These are phyloP conservation scores for Zygoascus biomembranicola DNA, from an alignment of 805 yeast genomes.

Conservation along the genomic window DNA sequence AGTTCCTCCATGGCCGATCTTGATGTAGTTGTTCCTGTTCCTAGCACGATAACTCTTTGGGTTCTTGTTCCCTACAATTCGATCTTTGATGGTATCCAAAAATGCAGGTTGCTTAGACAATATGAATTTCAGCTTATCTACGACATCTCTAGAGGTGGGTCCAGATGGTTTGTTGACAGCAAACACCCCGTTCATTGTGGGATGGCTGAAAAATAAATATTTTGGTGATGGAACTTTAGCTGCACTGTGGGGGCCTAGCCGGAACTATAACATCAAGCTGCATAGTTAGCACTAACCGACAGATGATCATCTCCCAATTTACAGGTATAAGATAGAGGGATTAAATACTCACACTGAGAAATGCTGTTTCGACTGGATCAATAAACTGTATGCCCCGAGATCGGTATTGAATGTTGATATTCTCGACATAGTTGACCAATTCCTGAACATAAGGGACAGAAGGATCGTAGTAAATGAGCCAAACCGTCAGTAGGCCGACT, in stretches of 20 bases:
- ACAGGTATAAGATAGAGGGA: too few species aligned
- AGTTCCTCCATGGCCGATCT: slow-evolving; percentile 98
- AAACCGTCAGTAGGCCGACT: slow-evolving; percentile 34
- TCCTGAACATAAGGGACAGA: slow-evolving; percentile 16
- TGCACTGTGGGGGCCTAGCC: not conserved
- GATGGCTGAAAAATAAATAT: not conserved
- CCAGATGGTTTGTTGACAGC: slow-evolving; percentile 90
- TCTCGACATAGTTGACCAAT: slow-evolving; percentile 37
- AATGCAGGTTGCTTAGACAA: slow-evolving; percentile 20
- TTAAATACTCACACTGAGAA: slow-evolving; percentile 9
- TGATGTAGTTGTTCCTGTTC: slow-evolving; percentile 55
- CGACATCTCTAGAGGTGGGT: slow-evolving; percentile 65
- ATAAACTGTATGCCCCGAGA: slow-evolving; percentile 7
- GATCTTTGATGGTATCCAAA: slow-evolving; percentile 30
- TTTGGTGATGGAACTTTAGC: not conserved
- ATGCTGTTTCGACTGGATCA: slow-evolving; percentile 11
- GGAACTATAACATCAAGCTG: slow-evolving; percentile 1
- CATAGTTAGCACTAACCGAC: not conserved
- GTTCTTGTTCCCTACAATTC: slow-evolving; percentile 5
- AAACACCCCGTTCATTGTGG: slow-evolving; percentile 78
- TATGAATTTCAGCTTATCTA: slow-evolving; percentile 52
- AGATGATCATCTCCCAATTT: too few species aligned
- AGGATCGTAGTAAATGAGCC: slow-evolving; percentile 19
- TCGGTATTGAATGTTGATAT: slow-evolving; percentile 7
- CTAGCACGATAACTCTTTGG: slow-evolving; percentile 10